Conservation (phyloP, 2,329 filamentous ascomycete species). For the Aspergillus texensis region DNA sequence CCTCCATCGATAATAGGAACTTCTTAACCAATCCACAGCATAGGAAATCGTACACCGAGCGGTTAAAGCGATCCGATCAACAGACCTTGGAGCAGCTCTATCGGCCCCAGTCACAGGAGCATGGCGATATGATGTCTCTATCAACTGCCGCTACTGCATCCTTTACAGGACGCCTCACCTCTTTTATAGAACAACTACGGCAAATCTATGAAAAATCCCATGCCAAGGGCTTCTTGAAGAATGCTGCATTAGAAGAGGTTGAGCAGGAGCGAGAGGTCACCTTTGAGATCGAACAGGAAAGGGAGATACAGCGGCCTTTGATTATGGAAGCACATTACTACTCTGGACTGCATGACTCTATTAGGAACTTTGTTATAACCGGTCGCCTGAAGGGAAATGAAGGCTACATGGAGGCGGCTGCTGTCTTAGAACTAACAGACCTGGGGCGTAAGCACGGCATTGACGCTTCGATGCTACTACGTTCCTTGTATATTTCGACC, state of each 20-base stretch:
- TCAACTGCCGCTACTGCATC: background rate
- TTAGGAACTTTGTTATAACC: constrained; percentile 32
- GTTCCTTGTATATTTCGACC: constrained; percentile 13
- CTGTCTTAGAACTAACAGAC: constrained; percentile 10
- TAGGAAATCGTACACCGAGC: constrained; percentile 45
- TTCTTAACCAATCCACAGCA: constrained; percentile 42
- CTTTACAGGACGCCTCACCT: constrained; percentile 30
- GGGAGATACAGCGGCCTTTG: constrained; percentile 55
- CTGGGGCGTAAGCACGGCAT: constrained; percentile 15
- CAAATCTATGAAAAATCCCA: constrained; percentile 40
- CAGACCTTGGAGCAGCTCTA: constrained; percentile 64
- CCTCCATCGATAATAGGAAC: constrained; percentile 45
- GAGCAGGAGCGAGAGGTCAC: constrained; percentile 62
- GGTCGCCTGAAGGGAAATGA: background rate
- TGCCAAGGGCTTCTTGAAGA: constrained; percentile 47
- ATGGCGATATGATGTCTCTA: constrained; percentile 9
- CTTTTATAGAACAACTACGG: constrained; percentile 38
- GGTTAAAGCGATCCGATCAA: constrained; percentile 56
- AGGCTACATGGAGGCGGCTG: constrained; percentile 7
- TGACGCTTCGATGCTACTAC: background rate
- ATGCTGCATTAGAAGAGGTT: constrained; percentile 61
- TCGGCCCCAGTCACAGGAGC: constrained; percentile 31
- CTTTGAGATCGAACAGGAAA: constrained; percentile 59
- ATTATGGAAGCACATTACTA: constrained; percentile 46
- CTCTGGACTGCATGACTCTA: constrained; percentile 50